phyloP scores from a whole-genome alignment of 1,284 basidiomycete genomes.

The Afroboletus lepidellus region DNA sequence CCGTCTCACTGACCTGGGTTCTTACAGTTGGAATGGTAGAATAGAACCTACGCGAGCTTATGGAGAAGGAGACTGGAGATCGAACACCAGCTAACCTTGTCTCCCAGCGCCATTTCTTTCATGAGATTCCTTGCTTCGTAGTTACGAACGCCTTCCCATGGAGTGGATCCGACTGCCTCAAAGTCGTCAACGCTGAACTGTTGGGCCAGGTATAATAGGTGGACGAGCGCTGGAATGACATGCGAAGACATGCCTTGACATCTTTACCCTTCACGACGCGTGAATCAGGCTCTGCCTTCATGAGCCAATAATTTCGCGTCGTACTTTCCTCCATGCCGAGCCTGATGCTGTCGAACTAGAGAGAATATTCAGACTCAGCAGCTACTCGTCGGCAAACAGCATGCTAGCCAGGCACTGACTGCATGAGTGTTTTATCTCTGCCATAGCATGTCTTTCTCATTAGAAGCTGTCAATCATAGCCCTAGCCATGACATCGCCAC shows the following conservation, averaged over 20 bases:
- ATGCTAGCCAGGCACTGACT: no score
- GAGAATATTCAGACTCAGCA: not conserved
- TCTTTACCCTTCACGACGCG: conserved; percentile 88
- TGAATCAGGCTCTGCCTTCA: conserved; percentile 91
- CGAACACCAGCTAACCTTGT: conserved; percentile 54
- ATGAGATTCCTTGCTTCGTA: conserved; percentile 91
- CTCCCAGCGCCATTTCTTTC: conserved; percentile 86
- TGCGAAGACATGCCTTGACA: conserved; percentile 63
- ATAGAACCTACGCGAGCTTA: conserved; percentile 50
- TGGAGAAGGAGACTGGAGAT: conserved; percentile 7
- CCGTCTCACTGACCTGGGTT: conserved; percentile 59
- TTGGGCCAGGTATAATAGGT: not conserved
- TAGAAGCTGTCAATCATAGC: no score
- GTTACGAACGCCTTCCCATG: conserved; percentile 93
- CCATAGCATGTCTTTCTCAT: no score
- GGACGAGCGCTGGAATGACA: not conserved
- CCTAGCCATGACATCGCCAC: no score
- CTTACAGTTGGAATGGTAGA: conserved; percentile 95
- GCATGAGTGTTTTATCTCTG: no score
- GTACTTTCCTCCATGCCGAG: conserved; percentile 8
- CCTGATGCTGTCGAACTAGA: no score
- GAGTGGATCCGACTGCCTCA: conserved; percentile 67
- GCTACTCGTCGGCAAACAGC: no score
- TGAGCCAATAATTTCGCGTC: conserved; percentile 67
- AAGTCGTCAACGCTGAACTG: conserved; percentile 93